Evolutionary conservation across 1,139 yeast species (phyloP).

Genomic region (Suhomyces yuchorum): DNA sequence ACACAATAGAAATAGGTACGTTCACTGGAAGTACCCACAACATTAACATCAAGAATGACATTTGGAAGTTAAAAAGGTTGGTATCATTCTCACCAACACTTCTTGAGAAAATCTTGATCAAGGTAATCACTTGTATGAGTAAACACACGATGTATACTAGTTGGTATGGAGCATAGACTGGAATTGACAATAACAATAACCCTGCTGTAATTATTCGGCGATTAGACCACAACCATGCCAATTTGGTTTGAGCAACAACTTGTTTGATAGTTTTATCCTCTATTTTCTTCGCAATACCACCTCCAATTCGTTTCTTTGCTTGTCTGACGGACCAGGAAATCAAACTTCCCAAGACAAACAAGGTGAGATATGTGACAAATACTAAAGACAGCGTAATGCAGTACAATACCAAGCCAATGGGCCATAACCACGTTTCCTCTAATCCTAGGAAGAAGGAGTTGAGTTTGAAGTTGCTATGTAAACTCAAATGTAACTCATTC

Average conservation of each 20-base stretch:
- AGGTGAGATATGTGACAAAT: conserved; percentile 16
- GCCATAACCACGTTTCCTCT: conserved; percentile 56
- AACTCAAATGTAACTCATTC: conserved; percentile 34
- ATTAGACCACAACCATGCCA: conserved; percentile 12
- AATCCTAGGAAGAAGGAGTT: conserved; percentile 64
- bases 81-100: conserved; percentile 14
- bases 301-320: neutral
- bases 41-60: conserved; percentile 58
- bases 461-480: conserved; percentile 26
- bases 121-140: conserved; percentile 52
- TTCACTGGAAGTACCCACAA: conserved; percentile 70
- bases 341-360: conserved; percentile 16
- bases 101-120: conserved; percentile 31
- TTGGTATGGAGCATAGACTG: conserved; percentile 76
- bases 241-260: neutral
- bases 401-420: conserved; percentile 61
- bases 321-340: conserved; percentile 3
- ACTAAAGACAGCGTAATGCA: conserved; percentile 42
- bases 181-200: conserved; percentile 43
- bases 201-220: conserved; percentile 38
- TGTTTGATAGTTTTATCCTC: neutral
- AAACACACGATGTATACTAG: conserved; percentile 66
- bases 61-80: conserved; percentile 49
- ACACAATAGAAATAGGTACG: conserved; percentile 67
- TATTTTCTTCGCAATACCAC: neutral